Evolutionary conservation across 2,329 filamentous ascomycete genomes (phyloP).

Genomic region (Atkinsonella texensis): DNA sequence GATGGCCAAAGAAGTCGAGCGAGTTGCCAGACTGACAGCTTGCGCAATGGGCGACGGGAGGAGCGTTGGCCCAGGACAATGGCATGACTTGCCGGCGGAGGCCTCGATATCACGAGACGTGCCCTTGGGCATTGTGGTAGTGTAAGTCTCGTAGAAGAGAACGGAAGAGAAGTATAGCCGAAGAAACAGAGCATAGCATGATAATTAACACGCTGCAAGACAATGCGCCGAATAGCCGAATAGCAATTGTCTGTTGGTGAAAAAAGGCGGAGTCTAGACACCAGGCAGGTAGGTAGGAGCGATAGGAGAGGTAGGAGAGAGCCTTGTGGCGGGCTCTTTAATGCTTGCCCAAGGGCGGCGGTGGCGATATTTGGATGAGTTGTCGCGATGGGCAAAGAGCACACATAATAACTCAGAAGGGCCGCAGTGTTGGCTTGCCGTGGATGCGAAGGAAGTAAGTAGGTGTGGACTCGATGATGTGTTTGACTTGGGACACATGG

Average conservation of each 20-base stretch:
- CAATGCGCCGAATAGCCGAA: neutral
- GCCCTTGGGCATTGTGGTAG: slow-evolving; percentile 1
- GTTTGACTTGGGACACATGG: neutral
- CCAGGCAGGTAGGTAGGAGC: neutral
- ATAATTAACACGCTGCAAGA: neutral
- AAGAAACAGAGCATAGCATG: neutral
- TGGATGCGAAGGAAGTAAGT: slow-evolving; percentile 3
- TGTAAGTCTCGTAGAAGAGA: neutral
- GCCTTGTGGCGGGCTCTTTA: neutral
- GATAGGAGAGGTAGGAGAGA: neutral
- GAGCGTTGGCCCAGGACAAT: slow-evolving; percentile 31
- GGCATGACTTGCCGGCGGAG: slow-evolving; percentile 9
- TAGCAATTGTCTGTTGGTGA: neutral
- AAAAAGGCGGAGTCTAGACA: neutral
- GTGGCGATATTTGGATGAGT: slow-evolving; percentile 1
- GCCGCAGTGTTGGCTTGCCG: slow-evolving; percentile 3
- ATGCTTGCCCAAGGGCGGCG: neutral
- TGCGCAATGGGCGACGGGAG: slow-evolving; percentile 46
- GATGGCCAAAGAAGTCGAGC: slow-evolving; percentile 45
- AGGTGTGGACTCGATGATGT: neutral
- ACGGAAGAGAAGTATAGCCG: neutral
- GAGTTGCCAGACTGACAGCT: slow-evolving; percentile 47
- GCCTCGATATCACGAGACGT: slow-evolving; percentile 5
- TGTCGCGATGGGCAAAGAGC: slow-evolving; percentile 1
- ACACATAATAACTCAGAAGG: neutral